Percentiles rank a stretch among this genome's conserved stretches.
phyloP scores from a whole-genome alignment of 495 filamentous ascomycete genomes.

The Parathielavia appendiculata region DNA sequence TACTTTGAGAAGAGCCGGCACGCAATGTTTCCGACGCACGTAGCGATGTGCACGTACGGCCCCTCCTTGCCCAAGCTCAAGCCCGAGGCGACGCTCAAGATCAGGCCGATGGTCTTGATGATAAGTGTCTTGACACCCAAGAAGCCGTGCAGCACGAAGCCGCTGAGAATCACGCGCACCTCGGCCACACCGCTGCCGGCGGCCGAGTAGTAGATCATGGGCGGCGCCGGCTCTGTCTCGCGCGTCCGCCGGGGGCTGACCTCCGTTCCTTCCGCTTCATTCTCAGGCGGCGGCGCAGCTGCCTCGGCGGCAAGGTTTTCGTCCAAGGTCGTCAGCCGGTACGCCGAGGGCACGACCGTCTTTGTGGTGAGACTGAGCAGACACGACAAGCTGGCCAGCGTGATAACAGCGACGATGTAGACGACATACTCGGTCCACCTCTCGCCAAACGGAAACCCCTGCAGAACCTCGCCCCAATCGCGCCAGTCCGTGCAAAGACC shows the following conservation, averaged over 20 bases:
- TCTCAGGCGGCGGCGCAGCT: slow-evolving; percentile 34
- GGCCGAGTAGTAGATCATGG: slow-evolving; percentile 91
- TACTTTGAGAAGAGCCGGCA: slow-evolving; percentile 93
- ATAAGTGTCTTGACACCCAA: slow-evolving; percentile 83
- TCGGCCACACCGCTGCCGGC: slow-evolving; percentile 96
- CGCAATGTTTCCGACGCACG: slow-evolving; percentile 91
- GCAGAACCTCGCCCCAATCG: slow-evolving; percentile 67
- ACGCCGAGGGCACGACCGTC: slow-evolving; percentile 83
- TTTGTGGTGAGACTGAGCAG: slow-evolving; percentile 78
- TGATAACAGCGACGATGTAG: slow-evolving; percentile 65
- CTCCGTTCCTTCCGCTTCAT: slow-evolving; percentile 34
- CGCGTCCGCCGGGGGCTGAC: slow-evolving; percentile 35
- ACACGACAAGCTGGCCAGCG: slow-evolving; percentile 71
- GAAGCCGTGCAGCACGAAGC: slow-evolving; percentile 95
- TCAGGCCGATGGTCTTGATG: slow-evolving; percentile 76
- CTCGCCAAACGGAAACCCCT: slow-evolving; percentile 48
- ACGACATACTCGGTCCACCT: slow-evolving; percentile 67
- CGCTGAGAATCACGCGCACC: slow-evolving; percentile 94
- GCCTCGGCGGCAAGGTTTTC: slow-evolving; percentile 58
- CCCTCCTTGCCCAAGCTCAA: slow-evolving; percentile 95
- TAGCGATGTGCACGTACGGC: slow-evolving; percentile 94
- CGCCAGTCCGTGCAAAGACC: slow-evolving; percentile 65
- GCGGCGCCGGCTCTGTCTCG: slow-evolving; percentile 41
- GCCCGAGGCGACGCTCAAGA: slow-evolving; percentile 87
- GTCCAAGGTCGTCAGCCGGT: slow-evolving; percentile 80